A percentile compares a stretch with the other conserved stretches of the same genome.
phyloP scores from a whole-genome alignment of 2,329 filamentous ascomycete genomes.

The Calonectria henricotiae region DNA sequence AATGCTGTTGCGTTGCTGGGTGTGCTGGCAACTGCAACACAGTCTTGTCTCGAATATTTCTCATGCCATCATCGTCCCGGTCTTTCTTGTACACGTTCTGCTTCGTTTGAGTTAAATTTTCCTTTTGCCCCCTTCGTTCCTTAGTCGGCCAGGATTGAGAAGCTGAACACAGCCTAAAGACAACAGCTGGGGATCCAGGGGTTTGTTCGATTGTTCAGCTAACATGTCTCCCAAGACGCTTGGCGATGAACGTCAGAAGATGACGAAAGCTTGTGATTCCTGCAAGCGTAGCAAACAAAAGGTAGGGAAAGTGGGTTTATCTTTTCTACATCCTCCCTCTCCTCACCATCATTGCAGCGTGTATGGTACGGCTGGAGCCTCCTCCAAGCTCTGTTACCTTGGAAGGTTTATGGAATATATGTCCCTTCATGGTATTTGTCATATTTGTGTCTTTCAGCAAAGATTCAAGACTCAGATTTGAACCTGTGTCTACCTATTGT shows the following conservation, averaged over 20 bases:
- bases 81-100: not conserved
- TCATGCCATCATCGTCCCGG: constrained; percentile 6
- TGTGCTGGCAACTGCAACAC: not conserved
- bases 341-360: not conserved
- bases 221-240: constrained; percentile 67
- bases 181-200: not conserved
- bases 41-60: not conserved
- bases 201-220: too few species aligned
- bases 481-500: not conserved
- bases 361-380: not conserved
- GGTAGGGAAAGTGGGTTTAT: constrained; percentile 60
- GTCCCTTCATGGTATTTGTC: too few species aligned
- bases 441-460: not conserved
- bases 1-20: not conserved
- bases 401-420: too few species aligned
- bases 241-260: constrained; percentile 75
- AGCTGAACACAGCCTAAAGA: not conserved
- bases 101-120: not conserved
- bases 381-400: not conserved
- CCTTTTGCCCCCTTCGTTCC: not conserved
- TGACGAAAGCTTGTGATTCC: constrained; percentile 73
- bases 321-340: not conserved
- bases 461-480: not conserved
- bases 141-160: not conserved
- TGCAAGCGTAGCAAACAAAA: constrained; percentile 80